These are phyloP conservation scores for Bipolaris oryzae DNA, from an alignment of 2,329 filamentous ascomycete genomes.

Conservation along the genomic window DNA sequence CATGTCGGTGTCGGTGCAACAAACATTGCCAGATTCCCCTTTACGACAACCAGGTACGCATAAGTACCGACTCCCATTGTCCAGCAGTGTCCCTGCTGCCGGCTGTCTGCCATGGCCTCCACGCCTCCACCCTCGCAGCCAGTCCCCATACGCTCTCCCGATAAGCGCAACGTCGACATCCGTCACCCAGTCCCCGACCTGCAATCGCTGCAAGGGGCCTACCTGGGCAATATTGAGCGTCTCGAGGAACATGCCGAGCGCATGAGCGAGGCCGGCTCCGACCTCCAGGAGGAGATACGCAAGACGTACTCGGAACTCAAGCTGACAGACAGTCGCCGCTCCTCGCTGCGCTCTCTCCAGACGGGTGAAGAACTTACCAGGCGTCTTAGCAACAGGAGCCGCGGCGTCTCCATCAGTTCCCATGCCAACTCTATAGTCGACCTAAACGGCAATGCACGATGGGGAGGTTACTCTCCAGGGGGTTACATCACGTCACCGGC, in stretches of 20 bases:
- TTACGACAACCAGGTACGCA: conserved; percentile 1
- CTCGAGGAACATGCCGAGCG: conserved; percentile 78
- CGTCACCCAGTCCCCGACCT: conserved; percentile 67
- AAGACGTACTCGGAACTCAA: conserved; percentile 74
- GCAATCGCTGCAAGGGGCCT: conserved; percentile 66
- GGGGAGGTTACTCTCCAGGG: conserved; percentile 72
- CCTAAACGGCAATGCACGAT: conserved; percentile 68
- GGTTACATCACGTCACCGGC: conserved; percentile 71
- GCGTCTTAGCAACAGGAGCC: conserved; percentile 41
- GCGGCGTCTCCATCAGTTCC: conserved; percentile 51
- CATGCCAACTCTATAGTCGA: conserved; percentile 69
- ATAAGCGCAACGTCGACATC: conserved; percentile 32
- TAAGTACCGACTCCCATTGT: not conserved
- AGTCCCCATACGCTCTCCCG: conserved; percentile 26
- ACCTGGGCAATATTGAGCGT: conserved; percentile 70
- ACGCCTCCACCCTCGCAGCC: conserved; percentile 27
- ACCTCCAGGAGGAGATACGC: conserved; percentile 78
- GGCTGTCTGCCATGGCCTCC: conserved; percentile 29
- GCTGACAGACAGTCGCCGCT: conserved; percentile 69
- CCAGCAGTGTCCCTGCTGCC: conserved; percentile 7
- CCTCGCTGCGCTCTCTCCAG: conserved; percentile 62
- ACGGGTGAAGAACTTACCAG: conserved; percentile 36
- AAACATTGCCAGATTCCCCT: conserved; percentile 24
- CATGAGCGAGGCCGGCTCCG: conserved; percentile 72
- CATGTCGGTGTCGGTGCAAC: conserved; percentile 24